Conservation (phyloP, 106 monocot species). For the Chionographis japonica region DNA sequence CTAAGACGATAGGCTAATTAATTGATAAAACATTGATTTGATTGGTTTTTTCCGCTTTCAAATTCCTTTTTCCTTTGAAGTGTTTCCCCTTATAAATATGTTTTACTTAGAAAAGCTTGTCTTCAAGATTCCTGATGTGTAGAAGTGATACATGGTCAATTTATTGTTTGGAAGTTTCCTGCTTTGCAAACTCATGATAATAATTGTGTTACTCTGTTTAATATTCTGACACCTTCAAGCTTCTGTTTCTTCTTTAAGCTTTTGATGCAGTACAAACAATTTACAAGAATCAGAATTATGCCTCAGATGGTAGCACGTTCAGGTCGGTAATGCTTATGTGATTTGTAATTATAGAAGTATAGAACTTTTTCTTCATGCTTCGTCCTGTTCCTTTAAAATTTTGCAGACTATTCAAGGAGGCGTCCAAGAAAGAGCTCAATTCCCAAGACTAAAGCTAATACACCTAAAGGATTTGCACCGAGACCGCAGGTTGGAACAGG, state of each 20-base stretch:
- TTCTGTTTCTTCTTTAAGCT: conserved; percentile 29
- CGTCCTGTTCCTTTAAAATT: conserved; percentile 7
- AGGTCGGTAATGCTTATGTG: conserved; percentile 32
- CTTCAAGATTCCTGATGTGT: too few species aligned
- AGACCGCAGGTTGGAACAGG: conserved; percentile 41
- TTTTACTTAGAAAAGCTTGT: too few species aligned
- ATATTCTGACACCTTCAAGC: too few species aligned
- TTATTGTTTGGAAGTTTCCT: too few species aligned
- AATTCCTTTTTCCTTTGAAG: too few species aligned
- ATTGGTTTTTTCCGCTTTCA: too few species aligned
- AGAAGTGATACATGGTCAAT: too few species aligned
- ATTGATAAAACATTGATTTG: too few species aligned
- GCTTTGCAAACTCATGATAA: too few species aligned
- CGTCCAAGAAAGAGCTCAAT: conserved; percentile 54
- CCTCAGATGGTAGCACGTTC: conserved; percentile 50
- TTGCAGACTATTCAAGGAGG: conserved; percentile 54
- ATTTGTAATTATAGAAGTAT: neutral
- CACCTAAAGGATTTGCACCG: conserved; percentile 54
- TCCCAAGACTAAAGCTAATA: conserved; percentile 41
- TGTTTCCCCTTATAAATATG: too few species aligned
- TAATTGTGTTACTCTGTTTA: too few species aligned
- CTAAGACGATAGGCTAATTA: too few species aligned
- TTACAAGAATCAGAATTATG: conserved; percentile 23
- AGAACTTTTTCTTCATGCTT: neutral
- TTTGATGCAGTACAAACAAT: conserved; percentile 16